Evolutionary conservation across 2,329 filamentous ascomycete species (phyloP).

Genomic region (Allantophomopsis cytisporea): DNA sequence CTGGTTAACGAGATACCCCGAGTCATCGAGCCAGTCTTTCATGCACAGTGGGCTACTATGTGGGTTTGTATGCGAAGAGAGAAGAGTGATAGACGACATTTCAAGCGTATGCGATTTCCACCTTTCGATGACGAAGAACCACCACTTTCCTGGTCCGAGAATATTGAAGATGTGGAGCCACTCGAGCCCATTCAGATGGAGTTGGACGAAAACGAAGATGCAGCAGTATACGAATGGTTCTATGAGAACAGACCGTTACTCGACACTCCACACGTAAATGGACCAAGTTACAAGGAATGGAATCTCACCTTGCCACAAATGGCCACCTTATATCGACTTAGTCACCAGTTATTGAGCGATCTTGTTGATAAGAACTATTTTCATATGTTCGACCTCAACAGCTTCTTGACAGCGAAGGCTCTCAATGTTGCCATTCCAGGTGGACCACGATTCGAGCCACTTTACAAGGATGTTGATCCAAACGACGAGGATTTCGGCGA

Average conservation of each 20-base stretch:
- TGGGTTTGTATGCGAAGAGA: conserved; percentile 98
- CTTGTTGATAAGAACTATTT: conserved; percentile 95
- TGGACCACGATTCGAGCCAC: conserved; percentile 86
- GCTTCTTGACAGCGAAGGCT: conserved; percentile 91
- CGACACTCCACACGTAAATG: conserved; percentile 89
- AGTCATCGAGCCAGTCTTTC: conserved; percentile 95
- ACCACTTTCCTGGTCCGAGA: conserved; percentile 94
- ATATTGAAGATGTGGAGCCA: conserved; percentile 96
- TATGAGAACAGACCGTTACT: conserved; percentile 87
- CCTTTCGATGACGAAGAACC: conserved; percentile 98
- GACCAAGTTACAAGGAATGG: conserved; percentile 93
- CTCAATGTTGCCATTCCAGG: conserved; percentile 96
- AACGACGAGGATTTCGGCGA: conserved; percentile 99
- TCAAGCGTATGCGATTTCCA: conserved; percentile 98
- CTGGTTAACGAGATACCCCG: conserved; percentile 92
- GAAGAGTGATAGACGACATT: conserved; percentile 88
- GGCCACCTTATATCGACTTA: conserved; percentile 87
- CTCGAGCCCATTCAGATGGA: conserved; percentile 98
- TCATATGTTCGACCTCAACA: conserved; percentile 90
- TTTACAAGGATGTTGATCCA: conserved; percentile 97
- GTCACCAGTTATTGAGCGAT: conserved; percentile 81
- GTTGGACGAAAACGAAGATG: conserved; percentile 85
- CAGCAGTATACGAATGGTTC: conserved; percentile 88
- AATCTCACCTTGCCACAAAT: conserved; percentile 89
- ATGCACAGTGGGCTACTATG: conserved; percentile 99